These are phyloP conservation scores for Fraxinus floribunda DNA, from an alignment of 305 asterid genomes.

Conservation along the genomic window DNA sequence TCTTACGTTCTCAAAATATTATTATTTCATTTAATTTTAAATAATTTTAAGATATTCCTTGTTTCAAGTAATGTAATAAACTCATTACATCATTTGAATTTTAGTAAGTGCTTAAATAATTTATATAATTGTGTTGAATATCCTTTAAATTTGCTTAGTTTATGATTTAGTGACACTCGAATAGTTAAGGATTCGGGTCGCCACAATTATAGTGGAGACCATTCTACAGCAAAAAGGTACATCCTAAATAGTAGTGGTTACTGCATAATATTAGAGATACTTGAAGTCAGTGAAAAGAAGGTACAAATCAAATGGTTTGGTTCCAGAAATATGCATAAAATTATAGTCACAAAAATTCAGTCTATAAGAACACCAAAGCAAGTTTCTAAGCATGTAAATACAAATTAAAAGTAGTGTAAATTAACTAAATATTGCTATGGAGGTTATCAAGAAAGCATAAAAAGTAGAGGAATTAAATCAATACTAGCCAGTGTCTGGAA, in stretches of 20 bases:
- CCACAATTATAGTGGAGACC: background rate
- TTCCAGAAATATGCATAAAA: background rate
- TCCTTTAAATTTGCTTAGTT: too few relatives aligned
- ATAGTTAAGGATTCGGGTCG: too few relatives aligned
- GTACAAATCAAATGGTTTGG: background rate
- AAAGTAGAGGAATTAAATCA: background rate
- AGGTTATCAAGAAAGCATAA: background rate
- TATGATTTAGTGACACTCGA: too few relatives aligned
- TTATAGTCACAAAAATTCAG: background rate
- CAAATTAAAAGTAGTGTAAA: too few relatives aligned
- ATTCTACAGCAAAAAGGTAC: background rate
- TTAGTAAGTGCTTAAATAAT: too few relatives aligned
- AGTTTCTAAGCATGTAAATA: background rate
- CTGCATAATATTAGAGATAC: background rate
- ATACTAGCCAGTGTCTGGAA: background rate
- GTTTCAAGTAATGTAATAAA: too few relatives aligned
- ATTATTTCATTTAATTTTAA: too few relatives aligned
- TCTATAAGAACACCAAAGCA: background rate
- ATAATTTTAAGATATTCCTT: too few relatives aligned
- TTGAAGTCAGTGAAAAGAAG: background rate
- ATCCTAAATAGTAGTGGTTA: background rate
- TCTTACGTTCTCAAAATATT: too few relatives aligned
- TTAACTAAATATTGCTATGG: background rate
- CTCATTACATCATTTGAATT: too few relatives aligned
- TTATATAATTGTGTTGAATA: too few relatives aligned